These are phyloP conservation scores for Euclidium syriacum DNA, from an alignment of 345 rosid genomes.

Conservation along the genomic window DNA sequence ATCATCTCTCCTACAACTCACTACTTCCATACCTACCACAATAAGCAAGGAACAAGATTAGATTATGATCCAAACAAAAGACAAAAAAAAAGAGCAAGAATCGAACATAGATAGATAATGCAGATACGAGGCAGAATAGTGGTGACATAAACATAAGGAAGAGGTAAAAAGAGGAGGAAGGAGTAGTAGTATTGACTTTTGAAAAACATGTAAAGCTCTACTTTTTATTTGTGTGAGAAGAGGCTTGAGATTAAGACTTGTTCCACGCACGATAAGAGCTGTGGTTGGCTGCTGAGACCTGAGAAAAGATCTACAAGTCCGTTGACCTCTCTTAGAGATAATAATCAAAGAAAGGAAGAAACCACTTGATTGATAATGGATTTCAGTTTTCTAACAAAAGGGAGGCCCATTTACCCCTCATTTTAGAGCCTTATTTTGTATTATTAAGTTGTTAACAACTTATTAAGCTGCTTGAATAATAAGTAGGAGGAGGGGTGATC, in stretches of 20 bases:
- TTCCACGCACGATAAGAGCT: slow-evolving; percentile 10
- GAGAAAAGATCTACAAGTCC: slow-evolving; percentile 19
- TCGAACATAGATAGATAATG: slow-evolving; percentile 15
- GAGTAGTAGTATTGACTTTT: slow-evolving; percentile 15
- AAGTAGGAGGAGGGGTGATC: too few relatives aligned
- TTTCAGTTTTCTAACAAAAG: too few relatives aligned
- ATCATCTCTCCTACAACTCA: slow-evolving; percentile 44
- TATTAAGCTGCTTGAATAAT: too few relatives aligned
- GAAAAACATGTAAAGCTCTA: neutral
- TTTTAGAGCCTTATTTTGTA: too few relatives aligned
- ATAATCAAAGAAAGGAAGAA: too few relatives aligned
- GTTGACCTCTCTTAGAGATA: too few relatives aligned
- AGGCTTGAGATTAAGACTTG: slow-evolving; percentile 17
- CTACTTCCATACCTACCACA: slow-evolving; percentile 58
- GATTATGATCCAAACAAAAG: too few relatives aligned
- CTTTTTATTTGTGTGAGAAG: neutral
- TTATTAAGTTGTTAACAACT: too few relatives aligned
- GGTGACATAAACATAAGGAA: neutral
- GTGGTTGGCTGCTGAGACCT: slow-evolving; percentile 20
- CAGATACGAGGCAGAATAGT: neutral
- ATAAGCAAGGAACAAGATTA: neutral
- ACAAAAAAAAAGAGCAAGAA: neutral
- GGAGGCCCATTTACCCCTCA: too few relatives aligned
- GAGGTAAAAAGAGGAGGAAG: neutral
- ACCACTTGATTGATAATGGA: too few relatives aligned